These are phyloP conservation scores for Trebouxia gelatinosa DNA, from an alignment of 163 green algal genomes.

Conservation along the genomic window DNA sequence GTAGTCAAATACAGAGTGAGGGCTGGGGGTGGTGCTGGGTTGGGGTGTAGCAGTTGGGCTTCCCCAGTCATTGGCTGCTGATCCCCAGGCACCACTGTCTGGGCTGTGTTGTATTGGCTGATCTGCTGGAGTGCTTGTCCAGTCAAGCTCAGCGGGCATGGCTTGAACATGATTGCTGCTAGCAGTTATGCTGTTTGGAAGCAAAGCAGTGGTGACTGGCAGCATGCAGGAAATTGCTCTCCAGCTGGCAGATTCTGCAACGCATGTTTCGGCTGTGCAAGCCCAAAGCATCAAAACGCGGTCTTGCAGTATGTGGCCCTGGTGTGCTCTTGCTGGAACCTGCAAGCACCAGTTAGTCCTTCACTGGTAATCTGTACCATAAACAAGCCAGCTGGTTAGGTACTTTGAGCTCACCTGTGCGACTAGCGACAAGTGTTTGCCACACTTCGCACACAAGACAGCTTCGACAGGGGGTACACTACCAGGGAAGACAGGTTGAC, in stretches of 20 bases:
- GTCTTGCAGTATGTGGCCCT: not conserved
- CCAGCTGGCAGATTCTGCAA: not conserved
- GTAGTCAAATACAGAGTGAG: conserved; percentile 14
- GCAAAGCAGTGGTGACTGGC: no score
- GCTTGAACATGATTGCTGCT: not conserved
- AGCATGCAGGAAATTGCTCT: conserved; percentile 7
- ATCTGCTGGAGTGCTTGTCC: not conserved
- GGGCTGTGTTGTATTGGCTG: not conserved
- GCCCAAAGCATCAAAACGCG: conserved; percentile 10
- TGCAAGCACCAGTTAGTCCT: not conserved
- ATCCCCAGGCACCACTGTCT: not conserved
- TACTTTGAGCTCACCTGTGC: not conserved
- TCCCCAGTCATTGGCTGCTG: not conserved
- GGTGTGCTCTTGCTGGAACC: not conserved
- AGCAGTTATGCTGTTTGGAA: not conserved
- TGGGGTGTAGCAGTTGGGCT: not conserved
- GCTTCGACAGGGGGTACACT: not conserved
- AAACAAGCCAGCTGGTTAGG: no score
- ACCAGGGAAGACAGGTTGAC: conserved; percentile 4
- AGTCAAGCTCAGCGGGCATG: not conserved
- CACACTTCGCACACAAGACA: no score
- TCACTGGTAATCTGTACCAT: not conserved
- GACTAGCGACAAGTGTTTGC: not conserved
- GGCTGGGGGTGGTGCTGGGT: no score
- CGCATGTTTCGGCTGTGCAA: not conserved